Conservation (phyloP, 495 filamentous ascomycete genomes). For the Trichoderma asperelloides region DNA sequence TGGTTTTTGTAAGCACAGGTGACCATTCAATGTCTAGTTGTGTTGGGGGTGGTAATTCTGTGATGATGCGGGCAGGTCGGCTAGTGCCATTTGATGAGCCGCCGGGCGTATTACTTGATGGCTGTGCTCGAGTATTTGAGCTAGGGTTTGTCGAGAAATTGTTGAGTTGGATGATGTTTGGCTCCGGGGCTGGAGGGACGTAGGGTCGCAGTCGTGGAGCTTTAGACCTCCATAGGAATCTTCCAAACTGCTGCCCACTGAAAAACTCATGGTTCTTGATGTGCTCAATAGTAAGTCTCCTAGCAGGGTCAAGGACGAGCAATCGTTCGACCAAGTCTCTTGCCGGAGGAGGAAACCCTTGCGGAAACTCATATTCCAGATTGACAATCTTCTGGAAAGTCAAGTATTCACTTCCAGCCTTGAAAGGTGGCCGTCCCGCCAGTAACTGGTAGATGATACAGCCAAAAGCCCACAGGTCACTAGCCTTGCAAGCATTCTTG, state of each 20-base stretch:
- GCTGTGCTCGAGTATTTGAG: slow-evolving; percentile 30
- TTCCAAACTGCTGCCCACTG: slow-evolving; percentile 78
- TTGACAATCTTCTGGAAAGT: slow-evolving; percentile 98
- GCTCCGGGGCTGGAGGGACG: slow-evolving; percentile 66
- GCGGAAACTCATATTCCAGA: slow-evolving; percentile 88
- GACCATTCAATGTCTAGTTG: slow-evolving; percentile 99
- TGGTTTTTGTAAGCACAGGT: slow-evolving; percentile 79
- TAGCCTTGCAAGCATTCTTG: slow-evolving; percentile 95
- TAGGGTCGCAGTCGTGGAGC: slow-evolving; percentile 85
- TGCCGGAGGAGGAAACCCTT: slow-evolving; percentile 80
- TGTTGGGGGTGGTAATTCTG: slow-evolving; percentile 88
- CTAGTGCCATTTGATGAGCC: slow-evolving; percentile 31
- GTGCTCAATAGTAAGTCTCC: slow-evolving; percentile 86
- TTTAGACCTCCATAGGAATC: slow-evolving; percentile 80
- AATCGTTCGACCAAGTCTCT: slow-evolving; percentile 88
- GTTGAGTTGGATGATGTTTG: slow-evolving; percentile 71
- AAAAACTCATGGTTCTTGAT: slow-evolving; percentile 98
- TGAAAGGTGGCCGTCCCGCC: slow-evolving; percentile 91
- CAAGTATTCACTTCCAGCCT: slow-evolving; percentile 91
- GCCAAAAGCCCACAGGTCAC: slow-evolving; percentile 98
- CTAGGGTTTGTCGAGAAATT: slow-evolving; percentile 38
- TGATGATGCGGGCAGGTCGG: slow-evolving; percentile 75
- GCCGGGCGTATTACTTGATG: not conserved
- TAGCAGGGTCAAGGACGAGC: slow-evolving; percentile 80
- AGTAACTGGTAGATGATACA: slow-evolving; percentile 97